A percentile compares a stretch with the other conserved stretches of the same genome.
Conservation (phyloP, 176 grass and related monocot genomes). For the Pontederia paniculata region DNA sequence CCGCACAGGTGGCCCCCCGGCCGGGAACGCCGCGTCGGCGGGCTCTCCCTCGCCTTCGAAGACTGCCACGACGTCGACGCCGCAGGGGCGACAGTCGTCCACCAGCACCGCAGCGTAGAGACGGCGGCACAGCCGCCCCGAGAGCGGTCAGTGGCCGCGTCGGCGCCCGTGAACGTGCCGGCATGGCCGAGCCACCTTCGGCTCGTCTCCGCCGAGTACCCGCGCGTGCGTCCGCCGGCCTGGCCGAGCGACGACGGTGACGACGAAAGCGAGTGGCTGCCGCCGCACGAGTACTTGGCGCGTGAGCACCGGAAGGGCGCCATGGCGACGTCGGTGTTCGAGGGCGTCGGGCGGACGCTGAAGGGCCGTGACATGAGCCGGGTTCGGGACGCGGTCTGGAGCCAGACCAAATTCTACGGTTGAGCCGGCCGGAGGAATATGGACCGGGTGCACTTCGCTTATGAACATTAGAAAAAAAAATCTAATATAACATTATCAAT, state of each 20-base stretch:
- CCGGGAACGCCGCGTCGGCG: neutral
- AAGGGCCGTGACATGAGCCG: conserved; percentile 22
- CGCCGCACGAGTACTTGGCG: conserved; percentile 21
- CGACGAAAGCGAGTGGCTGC: neutral
- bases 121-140: neutral
- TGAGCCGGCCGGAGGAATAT: neutral
- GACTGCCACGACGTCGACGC: neutral
- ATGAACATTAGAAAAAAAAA: no score
- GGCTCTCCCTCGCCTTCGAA: conserved; percentile 3
- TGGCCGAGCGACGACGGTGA: neutral
- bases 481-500: no score
- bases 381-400: conserved; percentile 15
- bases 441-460: no score
- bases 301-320: conserved; percentile 4
- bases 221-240: neutral
- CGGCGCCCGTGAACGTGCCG: conserved; percentile 15
- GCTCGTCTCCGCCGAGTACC: neutral
- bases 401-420: conserved; percentile 16
- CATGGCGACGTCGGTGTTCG: conserved; percentile 1
- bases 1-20: neutral
- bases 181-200: neutral
- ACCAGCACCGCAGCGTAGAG: no score
- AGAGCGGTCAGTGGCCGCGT: neutral
- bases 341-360: conserved; percentile 17
- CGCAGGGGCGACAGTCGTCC: no score